A percentile compares a stretch with the other conserved stretches of the same genome.
These are phyloP conservation scores for Solanum arcanum DNA, from an alignment of 257 asterid genomes.

Conservation along the genomic window DNA sequence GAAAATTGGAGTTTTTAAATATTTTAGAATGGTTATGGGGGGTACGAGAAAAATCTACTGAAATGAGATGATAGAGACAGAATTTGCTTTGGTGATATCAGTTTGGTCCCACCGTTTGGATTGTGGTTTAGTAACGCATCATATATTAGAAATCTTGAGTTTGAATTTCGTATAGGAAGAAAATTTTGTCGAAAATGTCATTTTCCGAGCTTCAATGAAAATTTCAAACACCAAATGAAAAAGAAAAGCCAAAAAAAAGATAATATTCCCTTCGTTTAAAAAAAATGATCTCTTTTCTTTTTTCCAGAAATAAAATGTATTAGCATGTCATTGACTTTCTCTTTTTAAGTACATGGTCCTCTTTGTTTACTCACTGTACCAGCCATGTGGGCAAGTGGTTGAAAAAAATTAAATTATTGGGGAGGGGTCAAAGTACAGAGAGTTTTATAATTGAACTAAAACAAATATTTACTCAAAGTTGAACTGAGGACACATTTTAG, in stretches of 20 bases:
- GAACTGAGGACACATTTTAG: not conserved
- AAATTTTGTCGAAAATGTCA: too few relatives aligned
- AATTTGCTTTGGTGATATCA: not conserved
- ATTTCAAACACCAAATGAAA: too few relatives aligned
- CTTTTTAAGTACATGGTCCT: not conserved
- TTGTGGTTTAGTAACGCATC: too few relatives aligned
- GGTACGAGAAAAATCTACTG: not conserved
- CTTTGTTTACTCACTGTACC: not conserved
- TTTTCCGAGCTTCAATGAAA: rapidly evolving
- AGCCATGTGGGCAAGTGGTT: not conserved
- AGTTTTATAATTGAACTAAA: not conserved
- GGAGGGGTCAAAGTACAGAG: not conserved
- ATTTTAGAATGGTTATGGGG: not conserved
- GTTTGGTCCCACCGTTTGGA: not conserved
- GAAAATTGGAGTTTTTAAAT: not conserved
- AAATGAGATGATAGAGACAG: not conserved
- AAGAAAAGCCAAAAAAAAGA: rapidly evolving
- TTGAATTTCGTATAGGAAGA: rapidly evolving
- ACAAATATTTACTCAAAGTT: not conserved
- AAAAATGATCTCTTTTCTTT: too few relatives aligned
- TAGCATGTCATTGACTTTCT: not conserved
- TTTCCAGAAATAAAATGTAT: not conserved
- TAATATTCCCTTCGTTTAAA: too few relatives aligned
- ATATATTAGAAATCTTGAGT: not conserved
- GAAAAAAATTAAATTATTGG: not conserved